Base-by-base conservation (phyloP, 805 yeast species). In the Cyberlindnera maclurae region DNA sequence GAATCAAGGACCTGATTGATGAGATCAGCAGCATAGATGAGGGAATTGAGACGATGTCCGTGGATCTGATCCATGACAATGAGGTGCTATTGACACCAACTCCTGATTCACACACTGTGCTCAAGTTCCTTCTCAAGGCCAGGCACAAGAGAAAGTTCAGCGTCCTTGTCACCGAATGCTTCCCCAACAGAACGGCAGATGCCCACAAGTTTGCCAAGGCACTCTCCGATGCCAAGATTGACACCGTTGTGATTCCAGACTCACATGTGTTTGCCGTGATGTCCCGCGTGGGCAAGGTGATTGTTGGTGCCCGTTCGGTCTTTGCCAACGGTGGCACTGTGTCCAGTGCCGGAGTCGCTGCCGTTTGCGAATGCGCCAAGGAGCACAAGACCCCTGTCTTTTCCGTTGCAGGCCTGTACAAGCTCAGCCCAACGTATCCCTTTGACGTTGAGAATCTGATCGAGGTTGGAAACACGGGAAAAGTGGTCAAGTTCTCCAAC, bases 251-350 rank as follows among this genome's bases (percentile, higher is more conserved):
- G 39, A 83, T 93, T 27, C 97, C 98, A 1, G 99, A 93, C 57
- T 74, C 95, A 5, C 82, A 95, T 18, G 88, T 82, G 0, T 87
- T 82, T 61, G 97, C 98, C 0, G 87, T 93, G 34, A 93, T 93
- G 97, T 84, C 96, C 29, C 71, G 96, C 47, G 97, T 93, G 5
- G 96, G 97, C 32, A 94, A 94, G 59, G 98, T 93, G 24, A 77
- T 93, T 42, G 75, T 94, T 38, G 97, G 97, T 29, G 82, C 97
- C 5, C 75, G 84, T 44, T 78, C 96, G 0, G 97, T 93, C 5
- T 83, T 93, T 58, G 95, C 95, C 38, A 93, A 93, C 56, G 99
- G 99, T 43, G 97, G 97, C 10, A 83, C 95, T 48, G 75, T 87
- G 35, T 77, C 95, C 3, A 77, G 82, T 18, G 77, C 95, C 1